Evolutionary conservation across 129 eudicot species (phyloP).

Genomic region (Flaveria bidentis): DNA sequence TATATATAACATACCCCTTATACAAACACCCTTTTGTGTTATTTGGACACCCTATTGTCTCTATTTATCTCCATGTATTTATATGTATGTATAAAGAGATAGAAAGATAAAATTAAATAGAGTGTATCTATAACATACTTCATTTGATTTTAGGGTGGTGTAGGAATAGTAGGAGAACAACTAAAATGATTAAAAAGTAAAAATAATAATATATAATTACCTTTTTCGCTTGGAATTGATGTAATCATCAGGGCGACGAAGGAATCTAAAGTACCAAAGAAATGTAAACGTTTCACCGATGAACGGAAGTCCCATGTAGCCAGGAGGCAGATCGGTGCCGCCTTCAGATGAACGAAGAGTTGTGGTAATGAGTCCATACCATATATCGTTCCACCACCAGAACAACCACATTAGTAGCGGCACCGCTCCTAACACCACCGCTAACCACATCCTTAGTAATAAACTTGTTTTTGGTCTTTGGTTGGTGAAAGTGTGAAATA

Average conservation of each 20-base stretch:
- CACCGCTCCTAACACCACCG: constrained; percentile 33
- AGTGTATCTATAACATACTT: too few relatives aligned
- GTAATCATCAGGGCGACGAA: constrained; percentile 55
- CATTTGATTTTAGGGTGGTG: too few relatives aligned
- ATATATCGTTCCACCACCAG: constrained; percentile 62
- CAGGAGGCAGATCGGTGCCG: constrained; percentile 52
- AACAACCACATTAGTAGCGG: constrained; percentile 39
- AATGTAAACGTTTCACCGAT: constrained; percentile 55
- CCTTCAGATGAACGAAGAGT: constrained; percentile 20
- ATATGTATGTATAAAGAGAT: too few relatives aligned
- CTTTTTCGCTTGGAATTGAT: constrained; percentile 49
- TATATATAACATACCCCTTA: too few relatives aligned
- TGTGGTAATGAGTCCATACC: constrained; percentile 29
- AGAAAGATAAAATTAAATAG: too few relatives aligned
- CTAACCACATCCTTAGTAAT: constrained; percentile 28
- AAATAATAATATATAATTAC: constrained; percentile 14
- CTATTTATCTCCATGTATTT: too few relatives aligned
- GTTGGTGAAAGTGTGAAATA: constrained; percentile 11
- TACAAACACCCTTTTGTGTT: too few relatives aligned
- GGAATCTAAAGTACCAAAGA: constrained; percentile 59
- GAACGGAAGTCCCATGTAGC: constrained; percentile 60
- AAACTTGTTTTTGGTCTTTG: neutral
- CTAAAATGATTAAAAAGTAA: too few relatives aligned
- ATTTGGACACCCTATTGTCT: too few relatives aligned
- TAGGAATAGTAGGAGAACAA: too few relatives aligned